Conservation (phyloP, 192 early-diverging fungal species). For the Ambispora gerdemannii region DNA sequence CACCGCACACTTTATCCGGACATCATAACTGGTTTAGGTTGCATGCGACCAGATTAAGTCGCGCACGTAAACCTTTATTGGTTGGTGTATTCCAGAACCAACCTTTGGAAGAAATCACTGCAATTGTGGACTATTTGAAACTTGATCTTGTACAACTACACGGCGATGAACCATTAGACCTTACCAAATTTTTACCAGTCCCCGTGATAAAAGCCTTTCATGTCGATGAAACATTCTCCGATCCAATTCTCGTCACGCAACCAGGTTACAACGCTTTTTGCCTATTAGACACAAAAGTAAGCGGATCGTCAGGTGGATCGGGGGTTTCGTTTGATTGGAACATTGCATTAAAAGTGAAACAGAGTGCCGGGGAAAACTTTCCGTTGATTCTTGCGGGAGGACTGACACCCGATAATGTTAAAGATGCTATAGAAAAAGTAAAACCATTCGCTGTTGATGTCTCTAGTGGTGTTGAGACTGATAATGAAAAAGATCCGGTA, state of each 20-base stretch:
- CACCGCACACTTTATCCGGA: neutral
- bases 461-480: constrained; percentile 85
- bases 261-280: constrained; percentile 51
- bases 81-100: constrained; percentile 96
- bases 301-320: constrained; percentile 60
- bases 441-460: constrained; percentile 90
- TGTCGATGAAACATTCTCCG: constrained; percentile 58
- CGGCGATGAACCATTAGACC: constrained; percentile 66
- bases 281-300: constrained; percentile 67
- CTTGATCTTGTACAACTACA: constrained; percentile 96
- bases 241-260: constrained; percentile 46
- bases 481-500: constrained; percentile 70
- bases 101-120: constrained; percentile 68
- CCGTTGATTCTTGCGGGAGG: constrained; percentile 91
- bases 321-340: constrained; percentile 87
- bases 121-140: constrained; percentile 56
- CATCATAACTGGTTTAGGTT: constrained; percentile 45
- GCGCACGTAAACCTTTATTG: constrained; percentile 66
- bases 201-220: constrained; percentile 91
- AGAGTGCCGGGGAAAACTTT: constrained; percentile 38
- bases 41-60: constrained; percentile 43
- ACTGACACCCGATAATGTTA: constrained; percentile 79
- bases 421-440: constrained; percentile 62
- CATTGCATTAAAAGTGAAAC: constrained; percentile 54
- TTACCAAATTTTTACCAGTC: constrained; percentile 69